A percentile compares a stretch with the other conserved stretches of the same genome.
Evolutionary conservation across 2,329 filamentous ascomycete genomes (phyloP).

Genomic region (Aspergillus flavus): DNA sequence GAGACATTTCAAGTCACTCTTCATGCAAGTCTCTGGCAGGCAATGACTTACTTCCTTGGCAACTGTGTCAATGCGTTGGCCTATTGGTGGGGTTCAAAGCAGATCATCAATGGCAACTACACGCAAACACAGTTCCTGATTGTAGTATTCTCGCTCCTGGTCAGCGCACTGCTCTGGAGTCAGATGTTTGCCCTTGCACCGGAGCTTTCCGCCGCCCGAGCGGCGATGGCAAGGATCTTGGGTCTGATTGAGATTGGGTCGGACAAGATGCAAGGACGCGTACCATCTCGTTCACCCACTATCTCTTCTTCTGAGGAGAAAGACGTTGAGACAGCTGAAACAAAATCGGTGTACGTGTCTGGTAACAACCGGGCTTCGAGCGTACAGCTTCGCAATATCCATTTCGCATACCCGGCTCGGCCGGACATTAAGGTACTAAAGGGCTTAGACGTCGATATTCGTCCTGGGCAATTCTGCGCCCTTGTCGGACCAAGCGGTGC

Average conservation of each 20-base stretch:
- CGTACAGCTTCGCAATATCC: slow-evolving; percentile 61
- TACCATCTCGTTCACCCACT: slow-evolving; percentile 13
- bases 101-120: slow-evolving; percentile 67
- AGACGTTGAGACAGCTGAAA: slow-evolving; percentile 26
- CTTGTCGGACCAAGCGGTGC: slow-evolving; percentile 70
- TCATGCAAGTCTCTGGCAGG: slow-evolving; percentile 50
- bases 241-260: slow-evolving; percentile 44
- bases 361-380: slow-evolving; percentile 37
- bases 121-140: slow-evolving; percentile 73
- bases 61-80: slow-evolving; percentile 74
- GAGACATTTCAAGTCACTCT: slow-evolving; percentile 54
- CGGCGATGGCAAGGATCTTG: slow-evolving; percentile 61
- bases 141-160: slow-evolving; percentile 70
- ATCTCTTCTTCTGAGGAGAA: slow-evolving; percentile 20
- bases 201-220: slow-evolving; percentile 69
- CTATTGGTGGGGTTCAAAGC: slow-evolving; percentile 78
- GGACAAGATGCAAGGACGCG: slow-evolving; percentile 31
- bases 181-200: slow-evolving; percentile 75
- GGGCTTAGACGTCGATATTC: slow-evolving; percentile 58
- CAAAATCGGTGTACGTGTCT: slow-evolving; percentile 15
- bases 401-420: slow-evolving; percentile 68
- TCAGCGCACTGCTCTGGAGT: slow-evolving; percentile 72
- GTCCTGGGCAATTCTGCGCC: slow-evolving; percentile 45
- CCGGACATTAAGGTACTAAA: slow-evolving; percentile 62
- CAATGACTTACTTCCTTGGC: slow-evolving; percentile 51